Evolutionary conservation across 768 basidiomycete species (phyloP), one percentile per base, ranked within the genome.

Genomic region (Coprinopsis marcescibilis): DNA sequence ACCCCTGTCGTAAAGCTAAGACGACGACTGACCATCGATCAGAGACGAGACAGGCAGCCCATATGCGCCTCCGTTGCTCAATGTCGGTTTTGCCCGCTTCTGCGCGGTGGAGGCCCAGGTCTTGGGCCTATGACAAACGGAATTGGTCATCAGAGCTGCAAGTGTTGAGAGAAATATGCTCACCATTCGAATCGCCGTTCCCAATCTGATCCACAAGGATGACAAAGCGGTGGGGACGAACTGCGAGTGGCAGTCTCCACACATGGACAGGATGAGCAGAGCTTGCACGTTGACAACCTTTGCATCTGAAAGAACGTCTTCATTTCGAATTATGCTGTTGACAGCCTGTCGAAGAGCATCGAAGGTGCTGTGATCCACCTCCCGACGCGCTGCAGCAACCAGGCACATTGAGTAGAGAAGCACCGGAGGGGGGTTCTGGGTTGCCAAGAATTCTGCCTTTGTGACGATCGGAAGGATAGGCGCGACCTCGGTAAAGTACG

Each of bases 371-470:
- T 89, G 83, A 2, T 92, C 85, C 3, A 89, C 82, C 50, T 89
- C 83, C 40, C 94, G 78, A 45, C 86, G 77, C 24, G 91, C 83
- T 13, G 89, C 88, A 15, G 94, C 89, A 33, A 97, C 83, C 24
- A 92, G 83, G 64, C 93, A 97, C 66, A 98, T 93, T 29, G 90
- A 84, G 64, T 97, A 97, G 17, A 98, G 76, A 48, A 98, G 66
- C 19, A 99, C 73, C 3, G 87, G 82, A 2, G 91, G 78, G 0
- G 85, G 87, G 12, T 80, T 81, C 17, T 79, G 74, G 41, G 63
- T 78, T 29, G 83, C 76, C 51, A 96, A 70, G 59, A 99, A 97
- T 60, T 99, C 95, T 20, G 79, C 75, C 59, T 86, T 80, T 14
- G 89, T 89, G 49, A 98, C 78, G 54, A 99, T 73, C 10, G 96